Evolutionary conservation across 176 grass and related monocot genomes (phyloP).

Genomic region (Triticum urartu): DNA sequence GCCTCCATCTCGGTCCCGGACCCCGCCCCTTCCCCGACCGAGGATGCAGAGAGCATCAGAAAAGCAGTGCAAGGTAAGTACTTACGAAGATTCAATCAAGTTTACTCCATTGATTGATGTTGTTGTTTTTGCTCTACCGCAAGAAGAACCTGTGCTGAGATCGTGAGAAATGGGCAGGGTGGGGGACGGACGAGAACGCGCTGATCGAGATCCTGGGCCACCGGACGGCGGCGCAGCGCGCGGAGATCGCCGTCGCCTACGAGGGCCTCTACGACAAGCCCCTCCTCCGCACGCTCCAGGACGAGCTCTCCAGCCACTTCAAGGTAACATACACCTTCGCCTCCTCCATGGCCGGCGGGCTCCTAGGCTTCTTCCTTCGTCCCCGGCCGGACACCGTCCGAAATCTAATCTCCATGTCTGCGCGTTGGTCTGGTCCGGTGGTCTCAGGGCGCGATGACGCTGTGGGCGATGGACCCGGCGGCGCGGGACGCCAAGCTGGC

Average conservation of each 20-base stretch:
- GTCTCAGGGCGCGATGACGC: conserved; percentile 73
- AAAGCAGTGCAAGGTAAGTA: conserved; percentile 64
- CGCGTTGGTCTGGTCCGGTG: neutral
- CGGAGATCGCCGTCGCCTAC: conserved; percentile 60
- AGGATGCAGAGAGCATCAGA: conserved; percentile 68
- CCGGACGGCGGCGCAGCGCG: conserved; percentile 68
- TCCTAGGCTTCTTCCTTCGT: neutral
- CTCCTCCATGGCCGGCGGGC: neutral
- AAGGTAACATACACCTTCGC: conserved; percentile 18
- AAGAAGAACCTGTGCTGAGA: neutral
- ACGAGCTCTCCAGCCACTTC: conserved; percentile 74
- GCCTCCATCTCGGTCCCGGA: conserved; percentile 60
- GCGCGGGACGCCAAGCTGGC: conserved; percentile 79
- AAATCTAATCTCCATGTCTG: too few relatives aligned
- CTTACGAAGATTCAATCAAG: neutral
- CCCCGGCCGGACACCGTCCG: too few relatives aligned
- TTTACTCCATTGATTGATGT: neutral
- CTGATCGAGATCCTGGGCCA: conserved; percentile 71
- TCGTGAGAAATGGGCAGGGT: conserved; percentile 42
- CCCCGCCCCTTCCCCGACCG: conserved; percentile 37
- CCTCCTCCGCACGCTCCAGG: conserved; percentile 56
- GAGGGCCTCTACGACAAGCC: conserved; percentile 60
- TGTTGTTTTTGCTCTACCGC: neutral
- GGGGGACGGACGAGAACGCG: conserved; percentile 84
- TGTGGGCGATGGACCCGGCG: conserved; percentile 69